These are phyloP conservation scores for Macadamia tetraphylla DNA, from an alignment of 164 flowering plant species.

Conservation along the genomic window DNA sequence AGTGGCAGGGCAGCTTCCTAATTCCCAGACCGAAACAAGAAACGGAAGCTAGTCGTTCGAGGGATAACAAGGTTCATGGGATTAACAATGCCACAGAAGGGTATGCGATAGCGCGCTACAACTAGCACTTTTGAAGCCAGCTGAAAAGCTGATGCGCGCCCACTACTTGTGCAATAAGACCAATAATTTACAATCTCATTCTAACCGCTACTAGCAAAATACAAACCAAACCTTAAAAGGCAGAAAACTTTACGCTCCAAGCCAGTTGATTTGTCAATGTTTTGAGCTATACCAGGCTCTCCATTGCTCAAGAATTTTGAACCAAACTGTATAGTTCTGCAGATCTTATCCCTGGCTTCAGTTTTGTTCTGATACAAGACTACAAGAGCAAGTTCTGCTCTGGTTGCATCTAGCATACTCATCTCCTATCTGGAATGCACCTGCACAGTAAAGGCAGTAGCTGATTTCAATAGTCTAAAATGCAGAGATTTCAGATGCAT, in stretches of 20 bases:
- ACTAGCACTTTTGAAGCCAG: background rate
- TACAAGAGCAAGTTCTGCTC: conserved; percentile 87
- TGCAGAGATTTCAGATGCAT: background rate
- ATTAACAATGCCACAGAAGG: too few species aligned
- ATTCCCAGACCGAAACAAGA: too few species aligned
- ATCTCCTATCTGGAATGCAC: conserved; percentile 30
- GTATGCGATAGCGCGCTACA: too few species aligned
- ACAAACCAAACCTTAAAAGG: conserved; percentile 68
- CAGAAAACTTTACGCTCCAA: conserved; percentile 80
- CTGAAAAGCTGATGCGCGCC: background rate
- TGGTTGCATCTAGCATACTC: conserved; percentile 72
- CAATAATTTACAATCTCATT: background rate
- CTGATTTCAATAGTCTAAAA: background rate
- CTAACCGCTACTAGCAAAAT: background rate
- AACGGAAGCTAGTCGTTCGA: too few species aligned
- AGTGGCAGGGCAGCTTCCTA: too few species aligned
- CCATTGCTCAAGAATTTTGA: conserved; percentile 94
- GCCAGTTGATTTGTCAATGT: background rate
- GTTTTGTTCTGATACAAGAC: conserved; percentile 59
- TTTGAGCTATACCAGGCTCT: conserved; percentile 74
- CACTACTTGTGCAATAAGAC: background rate
- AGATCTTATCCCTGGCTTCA: conserved; percentile 98
- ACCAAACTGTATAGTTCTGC: conserved; percentile 98
- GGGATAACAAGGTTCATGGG: too few species aligned
- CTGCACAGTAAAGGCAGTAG: conserved; percentile 8